A percentile compares a stretch with the other conserved stretches of the same genome.
Conservation (phyloP, 2,329 filamentous ascomycete genomes). For the Nemania bipapillata region DNA sequence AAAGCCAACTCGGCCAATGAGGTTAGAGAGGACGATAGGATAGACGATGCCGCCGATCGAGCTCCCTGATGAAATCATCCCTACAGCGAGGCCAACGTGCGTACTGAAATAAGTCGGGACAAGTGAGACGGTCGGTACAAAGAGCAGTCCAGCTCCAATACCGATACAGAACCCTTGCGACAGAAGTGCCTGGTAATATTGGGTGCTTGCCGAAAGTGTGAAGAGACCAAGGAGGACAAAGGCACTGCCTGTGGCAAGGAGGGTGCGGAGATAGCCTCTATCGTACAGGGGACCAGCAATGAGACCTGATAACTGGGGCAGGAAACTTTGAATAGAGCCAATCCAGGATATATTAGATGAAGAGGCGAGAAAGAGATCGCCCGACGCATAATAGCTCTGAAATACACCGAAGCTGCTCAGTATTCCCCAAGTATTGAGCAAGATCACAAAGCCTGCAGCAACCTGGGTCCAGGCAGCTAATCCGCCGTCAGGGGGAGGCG, state of each 20-base stretch:
- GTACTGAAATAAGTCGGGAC: conserved; percentile 52
- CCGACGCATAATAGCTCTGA: conserved; percentile 56
- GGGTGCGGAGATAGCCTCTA: conserved; percentile 38
- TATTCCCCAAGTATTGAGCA: conserved; percentile 35
- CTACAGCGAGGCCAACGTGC: conserved; percentile 49
- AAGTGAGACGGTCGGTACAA: conserved; percentile 53
- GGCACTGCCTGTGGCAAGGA: conserved; percentile 41
- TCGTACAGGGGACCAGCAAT: conserved; percentile 43
- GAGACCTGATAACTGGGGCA: conserved; percentile 48
- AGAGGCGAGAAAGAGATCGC: conserved; percentile 51
- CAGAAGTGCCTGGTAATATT: conserved; percentile 57
- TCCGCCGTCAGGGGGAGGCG: background rate
- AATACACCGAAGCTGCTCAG: conserved; percentile 51
- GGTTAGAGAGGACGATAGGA: conserved; percentile 46
- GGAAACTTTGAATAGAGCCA: conserved; percentile 55
- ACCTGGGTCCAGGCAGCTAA: conserved; percentile 10
- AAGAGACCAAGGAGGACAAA: conserved; percentile 1
- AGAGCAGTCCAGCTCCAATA: conserved; percentile 57
- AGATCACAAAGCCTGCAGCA: background rate
- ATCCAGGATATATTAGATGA: conserved; percentile 59
- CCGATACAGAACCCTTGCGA: conserved; percentile 57
- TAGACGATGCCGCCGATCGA: conserved; percentile 51
- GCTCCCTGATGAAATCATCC: conserved; percentile 51
- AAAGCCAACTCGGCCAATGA: conserved; percentile 45
- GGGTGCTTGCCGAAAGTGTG: conserved; percentile 24